A percentile compares a stretch with the other conserved stretches of the same genome.
phyloP scores from a whole-genome alignment of 139 green algal genomes.

The Chlamydomonas incerta region DNA sequence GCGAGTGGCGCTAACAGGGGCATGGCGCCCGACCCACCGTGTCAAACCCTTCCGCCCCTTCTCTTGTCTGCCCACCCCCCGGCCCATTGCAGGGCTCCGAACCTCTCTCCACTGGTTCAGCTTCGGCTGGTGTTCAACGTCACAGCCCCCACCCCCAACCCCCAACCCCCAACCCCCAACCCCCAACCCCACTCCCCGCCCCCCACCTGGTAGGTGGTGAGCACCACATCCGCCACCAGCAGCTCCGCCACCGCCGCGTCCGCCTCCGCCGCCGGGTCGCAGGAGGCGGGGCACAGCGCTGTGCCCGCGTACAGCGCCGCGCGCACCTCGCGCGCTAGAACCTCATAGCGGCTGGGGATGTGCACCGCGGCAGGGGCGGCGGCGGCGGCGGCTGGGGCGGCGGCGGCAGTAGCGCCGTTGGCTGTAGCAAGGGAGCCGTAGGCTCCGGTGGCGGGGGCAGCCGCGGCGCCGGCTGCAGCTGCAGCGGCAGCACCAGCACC shows the following conservation, averaged over 20 bases:
- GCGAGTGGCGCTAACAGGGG: too few species aligned
- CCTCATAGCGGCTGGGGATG: neutral
- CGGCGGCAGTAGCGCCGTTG: neutral
- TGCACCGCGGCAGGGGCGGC: neutral
- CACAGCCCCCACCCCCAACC: too few species aligned
- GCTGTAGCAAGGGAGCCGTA: neutral
- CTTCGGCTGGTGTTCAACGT: too few species aligned
- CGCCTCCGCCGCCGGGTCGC: conserved; percentile 55
- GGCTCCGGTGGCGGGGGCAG: neutral
- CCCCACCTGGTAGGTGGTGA: conserved; percentile 73
- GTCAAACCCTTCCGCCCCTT: too few species aligned
- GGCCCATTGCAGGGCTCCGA: too few species aligned
- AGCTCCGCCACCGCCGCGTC: conserved; percentile 49
- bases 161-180: neutral
- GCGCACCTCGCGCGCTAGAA: neutral
- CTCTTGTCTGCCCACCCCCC: too few species aligned
- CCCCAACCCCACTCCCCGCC: neutral
- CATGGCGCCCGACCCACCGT: too few species aligned
- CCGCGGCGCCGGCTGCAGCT: too few species aligned
- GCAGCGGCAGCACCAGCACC: too few species aligned
- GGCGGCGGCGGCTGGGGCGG: neutral
- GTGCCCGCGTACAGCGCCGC: conserved; percentile 35
- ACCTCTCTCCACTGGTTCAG: too few species aligned
- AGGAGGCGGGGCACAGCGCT: conserved; percentile 7
- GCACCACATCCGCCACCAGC: conserved; percentile 66